These are phyloP conservation scores for Strobilomyces echinocephalus DNA, from an alignment of 768 basidiomycete species.

Conservation along the genomic window DNA sequence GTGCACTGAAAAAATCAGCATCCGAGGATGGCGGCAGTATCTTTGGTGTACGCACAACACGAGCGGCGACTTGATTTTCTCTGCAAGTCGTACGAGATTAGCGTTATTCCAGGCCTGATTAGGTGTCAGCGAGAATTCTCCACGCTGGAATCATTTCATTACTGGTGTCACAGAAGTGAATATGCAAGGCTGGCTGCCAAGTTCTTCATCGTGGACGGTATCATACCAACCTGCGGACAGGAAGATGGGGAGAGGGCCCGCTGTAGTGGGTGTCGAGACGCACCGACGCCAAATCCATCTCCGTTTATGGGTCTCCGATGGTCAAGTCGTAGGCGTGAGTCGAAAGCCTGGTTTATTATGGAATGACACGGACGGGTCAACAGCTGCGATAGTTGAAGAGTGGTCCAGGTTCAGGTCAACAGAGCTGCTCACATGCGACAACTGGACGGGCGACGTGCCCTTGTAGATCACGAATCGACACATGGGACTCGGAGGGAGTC, in stretches of 20 bases:
- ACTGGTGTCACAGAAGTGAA: conserved; percentile 95
- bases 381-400: conserved; percentile 41
- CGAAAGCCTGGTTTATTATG: conserved; percentile 96
- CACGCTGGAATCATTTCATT: conserved; percentile 18
- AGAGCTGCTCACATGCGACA: conserved; percentile 63
- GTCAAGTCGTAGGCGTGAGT: conserved; percentile 84
- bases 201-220: conserved; percentile 74
- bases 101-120: conserved; percentile 92
- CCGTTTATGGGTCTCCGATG: conserved; percentile 84
- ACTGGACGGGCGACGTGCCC: conserved; percentile 86
- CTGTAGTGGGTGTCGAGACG: conserved; percentile 23
- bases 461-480: conserved; percentile 95
- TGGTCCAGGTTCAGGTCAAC: not conserved
- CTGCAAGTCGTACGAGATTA: conserved; percentile 88
- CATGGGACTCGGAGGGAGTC: conserved; percentile 47
- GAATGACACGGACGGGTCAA: conserved; percentile 91
- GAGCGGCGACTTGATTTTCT: conserved; percentile 94
- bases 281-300: conserved; percentile 94
- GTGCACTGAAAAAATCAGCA: conserved; percentile 47
- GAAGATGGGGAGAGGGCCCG: not conserved
- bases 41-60: conserved; percentile 65
- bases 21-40: not conserved
- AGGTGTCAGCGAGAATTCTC: conserved; percentile 7
- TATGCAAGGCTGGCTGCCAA: conserved; percentile 86
- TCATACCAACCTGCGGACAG: conserved; percentile 82